A percentile compares a stretch with the other conserved stretches of the same genome.
These are phyloP conservation scores for Sungouiella thailandica DNA, from an alignment of 805 yeast species.

Conservation along the genomic window DNA sequence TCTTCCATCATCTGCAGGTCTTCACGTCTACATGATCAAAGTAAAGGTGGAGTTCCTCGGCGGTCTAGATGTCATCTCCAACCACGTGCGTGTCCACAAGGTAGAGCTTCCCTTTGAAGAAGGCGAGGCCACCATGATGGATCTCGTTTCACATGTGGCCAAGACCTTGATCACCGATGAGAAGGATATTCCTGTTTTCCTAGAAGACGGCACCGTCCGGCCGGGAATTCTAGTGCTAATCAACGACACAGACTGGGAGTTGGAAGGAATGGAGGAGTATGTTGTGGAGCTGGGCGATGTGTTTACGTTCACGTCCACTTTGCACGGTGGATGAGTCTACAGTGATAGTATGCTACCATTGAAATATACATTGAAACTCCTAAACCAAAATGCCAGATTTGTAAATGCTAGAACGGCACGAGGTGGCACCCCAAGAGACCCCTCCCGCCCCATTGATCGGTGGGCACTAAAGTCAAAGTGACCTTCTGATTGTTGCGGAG, in stretches of 20 bases:
- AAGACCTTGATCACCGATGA: constrained; percentile 52
- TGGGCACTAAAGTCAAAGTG: constrained; percentile 36
- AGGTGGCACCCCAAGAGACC: constrained; percentile 70
- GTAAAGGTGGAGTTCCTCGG: constrained; percentile 52
- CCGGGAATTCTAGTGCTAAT: constrained; percentile 91
- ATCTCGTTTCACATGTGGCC: constrained; percentile 53
- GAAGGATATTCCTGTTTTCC: constrained; percentile 65
- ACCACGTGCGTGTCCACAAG: constrained; percentile 49
- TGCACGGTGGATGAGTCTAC: constrained; percentile 77
- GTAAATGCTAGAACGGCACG: constrained; percentile 28
- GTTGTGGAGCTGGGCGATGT: constrained; percentile 71
- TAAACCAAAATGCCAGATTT: too few relatives aligned
- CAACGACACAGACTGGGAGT: constrained; percentile 95
- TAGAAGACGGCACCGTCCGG: constrained; percentile 76
- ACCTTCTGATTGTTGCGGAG: constrained; percentile 24
- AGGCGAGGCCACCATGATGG: constrained; percentile 40
- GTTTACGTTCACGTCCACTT: constrained; percentile 83
- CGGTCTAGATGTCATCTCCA: constrained; percentile 79
- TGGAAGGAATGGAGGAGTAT: constrained; percentile 84
- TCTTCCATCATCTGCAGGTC: too few relatives aligned
- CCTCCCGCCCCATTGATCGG: constrained; percentile 54
- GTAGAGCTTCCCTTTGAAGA: constrained; percentile 40
- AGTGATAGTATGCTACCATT: too few relatives aligned
- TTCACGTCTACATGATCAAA: constrained; percentile 27
- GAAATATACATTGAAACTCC: too few relatives aligned